phyloP scores from a whole-genome alignment of 2,329 filamentous ascomycete genomes.

The Stachybotrys chartarum region DNA sequence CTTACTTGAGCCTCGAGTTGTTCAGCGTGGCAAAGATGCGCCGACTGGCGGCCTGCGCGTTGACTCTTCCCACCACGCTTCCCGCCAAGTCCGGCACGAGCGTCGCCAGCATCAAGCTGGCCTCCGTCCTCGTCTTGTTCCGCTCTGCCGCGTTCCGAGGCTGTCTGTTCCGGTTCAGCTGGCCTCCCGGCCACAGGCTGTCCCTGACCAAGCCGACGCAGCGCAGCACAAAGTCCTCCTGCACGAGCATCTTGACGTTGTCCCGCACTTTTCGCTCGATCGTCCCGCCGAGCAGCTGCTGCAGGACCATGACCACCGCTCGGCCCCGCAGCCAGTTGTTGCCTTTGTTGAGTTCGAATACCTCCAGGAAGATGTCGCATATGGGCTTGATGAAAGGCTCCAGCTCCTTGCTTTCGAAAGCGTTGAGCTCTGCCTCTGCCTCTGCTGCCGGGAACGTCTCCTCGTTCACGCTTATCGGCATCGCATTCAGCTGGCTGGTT shows the following conservation, averaged over 20 bases:
- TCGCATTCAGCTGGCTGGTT: conserved; percentile 53
- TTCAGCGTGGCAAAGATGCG: conserved; percentile 88
- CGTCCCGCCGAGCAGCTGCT: conserved; percentile 90
- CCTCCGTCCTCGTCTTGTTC: conserved; percentile 74
- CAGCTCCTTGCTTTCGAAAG: conserved; percentile 82
- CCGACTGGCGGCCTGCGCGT: conserved; percentile 83
- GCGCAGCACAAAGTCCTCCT: conserved; percentile 70
- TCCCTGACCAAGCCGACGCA: conserved; percentile 71
- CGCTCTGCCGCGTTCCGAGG: conserved; percentile 66
- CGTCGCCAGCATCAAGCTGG: conserved; percentile 80
- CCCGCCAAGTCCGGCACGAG: conserved; percentile 85
- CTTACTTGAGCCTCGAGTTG: conserved; percentile 82
- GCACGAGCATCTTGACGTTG: conserved; percentile 62
- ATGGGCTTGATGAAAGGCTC: conserved; percentile 98
- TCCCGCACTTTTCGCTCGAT: conserved; percentile 95
- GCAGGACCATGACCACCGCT: conserved; percentile 90
- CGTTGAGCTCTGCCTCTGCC: conserved; percentile 87
- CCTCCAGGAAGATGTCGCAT: conserved; percentile 92
- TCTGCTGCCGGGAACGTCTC: conserved; percentile 55
- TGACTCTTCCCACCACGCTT: conserved; percentile 86
- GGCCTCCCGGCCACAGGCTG: conserved; percentile 73
- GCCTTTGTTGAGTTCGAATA: conserved; percentile 88
- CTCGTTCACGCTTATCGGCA: conserved; percentile 44
- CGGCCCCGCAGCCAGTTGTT: conserved; percentile 97
- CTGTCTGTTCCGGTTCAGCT: conserved; percentile 39